Base-by-base conservation (phyloP, 2,329 filamentous ascomycete genomes). In the Epichloe gansuensis region DNA sequence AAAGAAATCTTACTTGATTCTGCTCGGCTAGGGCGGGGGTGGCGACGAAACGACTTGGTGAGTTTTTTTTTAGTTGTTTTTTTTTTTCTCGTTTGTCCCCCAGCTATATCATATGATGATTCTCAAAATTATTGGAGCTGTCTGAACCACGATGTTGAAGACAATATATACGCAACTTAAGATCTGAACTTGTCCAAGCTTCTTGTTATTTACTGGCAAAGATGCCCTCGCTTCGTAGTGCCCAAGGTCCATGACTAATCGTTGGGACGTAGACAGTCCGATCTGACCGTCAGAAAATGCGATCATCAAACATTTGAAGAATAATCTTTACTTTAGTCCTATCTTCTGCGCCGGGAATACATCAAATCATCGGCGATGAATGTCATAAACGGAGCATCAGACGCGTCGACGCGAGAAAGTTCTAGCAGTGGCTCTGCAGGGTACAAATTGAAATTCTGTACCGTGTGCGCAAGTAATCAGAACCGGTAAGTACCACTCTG, bases 381-480 rank as follows among this genome's bases (percentile, higher is more conserved):
- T 51, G 60, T 59, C 40, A 56, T 65, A 31, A 75, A 74, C 54
- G 74, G 70, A 51, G 60, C 63, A 41, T 55, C 61, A 34, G 53
- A 64, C 4, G 55, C 62, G 21, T 56, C 68, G 36, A 56, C 62
- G 40, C 64, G 69, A 52, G 74, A 75, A 53, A 71, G 71, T 51
- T 69, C 72, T 27, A 68, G 72, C 13, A 73, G 77, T 43, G 74
- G 74, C 17, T 69, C 74, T 27, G 73, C 72, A n/a, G 80, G 76
- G 50, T 95, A 84, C 76, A 95, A 93, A 70, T 78, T 98, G 56
- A 94, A 87, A 65, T 96, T 97, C 70, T 96, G 90, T 74, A 97
- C 93, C 3, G 91, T 98, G n/a, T 98, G 93, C 70, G 93, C 93
- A 7, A 95, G 89, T 63, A 98, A 98, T 63, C 89, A 98, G 68